These are phyloP conservation scores for Nigrospora osmanthi DNA, from an alignment of 2,329 filamentous ascomycete genomes.

Conservation along the genomic window DNA sequence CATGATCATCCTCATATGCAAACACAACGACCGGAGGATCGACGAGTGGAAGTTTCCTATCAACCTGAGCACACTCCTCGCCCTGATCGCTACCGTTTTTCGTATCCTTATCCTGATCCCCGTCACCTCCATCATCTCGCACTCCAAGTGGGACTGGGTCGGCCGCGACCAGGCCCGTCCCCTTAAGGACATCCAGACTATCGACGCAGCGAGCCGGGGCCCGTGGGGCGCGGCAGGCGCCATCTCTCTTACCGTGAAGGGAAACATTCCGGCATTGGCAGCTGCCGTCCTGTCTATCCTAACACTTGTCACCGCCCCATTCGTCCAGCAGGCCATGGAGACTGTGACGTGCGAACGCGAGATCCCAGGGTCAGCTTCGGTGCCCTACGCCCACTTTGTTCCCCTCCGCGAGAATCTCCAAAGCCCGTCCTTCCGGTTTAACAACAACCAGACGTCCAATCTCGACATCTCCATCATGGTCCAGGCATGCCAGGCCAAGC, in stretches of 20 bases:
- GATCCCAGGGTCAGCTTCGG: background rate
- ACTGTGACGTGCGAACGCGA: background rate
- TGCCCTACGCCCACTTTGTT: background rate
- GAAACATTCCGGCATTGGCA: background rate
- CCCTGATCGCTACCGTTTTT: background rate
- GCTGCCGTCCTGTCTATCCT: background rate
- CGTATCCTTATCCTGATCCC: background rate
- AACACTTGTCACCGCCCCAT: background rate
- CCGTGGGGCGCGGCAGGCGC: background rate
- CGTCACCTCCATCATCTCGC: background rate
- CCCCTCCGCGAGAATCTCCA: background rate
- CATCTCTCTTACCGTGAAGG: background rate
- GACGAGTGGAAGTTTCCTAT: background rate
- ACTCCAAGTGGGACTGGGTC: background rate
- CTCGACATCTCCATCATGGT: too few species aligned
- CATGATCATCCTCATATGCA: background rate
- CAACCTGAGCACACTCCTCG: background rate
- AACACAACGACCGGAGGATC: background rate
- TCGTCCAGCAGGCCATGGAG: background rate
- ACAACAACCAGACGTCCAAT: too few species aligned
- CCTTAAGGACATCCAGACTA: background rate
- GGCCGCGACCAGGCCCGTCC: background rate
- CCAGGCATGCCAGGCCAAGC: background rate
- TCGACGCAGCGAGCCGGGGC: background rate
- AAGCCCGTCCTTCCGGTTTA: too few species aligned